phyloP scores from a whole-genome alignment of 1,284 basidiomycete species.

The Fistulina hepatica region DNA sequence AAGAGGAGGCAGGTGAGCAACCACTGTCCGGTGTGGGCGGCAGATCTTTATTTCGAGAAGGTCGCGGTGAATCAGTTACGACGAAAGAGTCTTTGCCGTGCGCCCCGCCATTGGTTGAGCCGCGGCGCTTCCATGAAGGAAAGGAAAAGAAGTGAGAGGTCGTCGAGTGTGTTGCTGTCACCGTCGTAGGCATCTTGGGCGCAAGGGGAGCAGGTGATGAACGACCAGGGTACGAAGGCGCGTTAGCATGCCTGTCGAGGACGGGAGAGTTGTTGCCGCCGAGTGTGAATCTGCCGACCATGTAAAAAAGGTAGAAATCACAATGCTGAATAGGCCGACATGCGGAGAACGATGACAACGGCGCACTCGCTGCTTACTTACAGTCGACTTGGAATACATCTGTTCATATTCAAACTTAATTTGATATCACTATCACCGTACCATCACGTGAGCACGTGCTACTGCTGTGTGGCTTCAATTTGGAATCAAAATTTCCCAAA shows the following conservation, averaged over 20 bases:
- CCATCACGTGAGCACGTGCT: too few relatives aligned
- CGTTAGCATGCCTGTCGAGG: constrained; percentile 13
- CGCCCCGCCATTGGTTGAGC: constrained; percentile 20
- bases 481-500: too few relatives aligned
- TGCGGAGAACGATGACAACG: too few relatives aligned
- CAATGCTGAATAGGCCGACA: too few relatives aligned
- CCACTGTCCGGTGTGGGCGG: constrained; percentile 44
- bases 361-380: too few relatives aligned
- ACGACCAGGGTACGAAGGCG: constrained; percentile 29
- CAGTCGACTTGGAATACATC: too few relatives aligned
- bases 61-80: constrained; percentile 7
- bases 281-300: constrained; percentile 20
- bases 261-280: constrained; percentile 15
- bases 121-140: constrained; percentile 52
- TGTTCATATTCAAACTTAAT: too few relatives aligned
- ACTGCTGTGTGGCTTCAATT: too few relatives aligned
- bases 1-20: constrained; percentile 17
- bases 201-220: constrained; percentile 25
- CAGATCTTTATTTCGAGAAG: constrained; percentile 42
- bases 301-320: too few relatives aligned
- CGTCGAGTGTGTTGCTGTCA: constrained; percentile 40
- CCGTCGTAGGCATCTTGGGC: constrained; percentile 40
- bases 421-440: too few relatives aligned
- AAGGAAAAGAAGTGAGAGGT: constrained; percentile 54
- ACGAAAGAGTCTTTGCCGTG: constrained; percentile 17